These are phyloP conservation scores for Schizopora paradoxa DNA, from an alignment of 1,284 basidiomycete species.

Conservation along the genomic window DNA sequence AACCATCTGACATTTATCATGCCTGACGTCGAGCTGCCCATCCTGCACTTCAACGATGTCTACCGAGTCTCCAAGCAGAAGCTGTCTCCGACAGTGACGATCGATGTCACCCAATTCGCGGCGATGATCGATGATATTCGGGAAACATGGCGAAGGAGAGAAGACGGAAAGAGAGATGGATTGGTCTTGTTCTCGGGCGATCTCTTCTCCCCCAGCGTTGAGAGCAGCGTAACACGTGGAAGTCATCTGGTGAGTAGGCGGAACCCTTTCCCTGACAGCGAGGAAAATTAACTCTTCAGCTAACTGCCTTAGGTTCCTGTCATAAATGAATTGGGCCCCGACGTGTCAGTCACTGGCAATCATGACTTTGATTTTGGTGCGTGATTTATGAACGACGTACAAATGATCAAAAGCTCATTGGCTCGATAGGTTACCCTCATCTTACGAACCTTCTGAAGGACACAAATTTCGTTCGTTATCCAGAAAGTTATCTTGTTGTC, in stretches of 20 bases:
- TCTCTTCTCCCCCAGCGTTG: constrained; percentile 80
- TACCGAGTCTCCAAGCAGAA: constrained; percentile 74
- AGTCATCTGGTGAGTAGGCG: constrained; percentile 75
- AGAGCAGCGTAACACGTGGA: constrained; percentile 84
- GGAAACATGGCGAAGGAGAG: constrained; percentile 42
- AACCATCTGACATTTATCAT: no score
- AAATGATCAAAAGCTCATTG: constrained; percentile 1
- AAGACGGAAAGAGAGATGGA: constrained; percentile 58
- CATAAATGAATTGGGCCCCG: constrained; percentile 67
- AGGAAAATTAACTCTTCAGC: background rate
- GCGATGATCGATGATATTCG: constrained; percentile 56
- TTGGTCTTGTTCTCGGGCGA: constrained; percentile 87
- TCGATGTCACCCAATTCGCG: constrained; percentile 74
- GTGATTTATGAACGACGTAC: constrained; percentile 3
- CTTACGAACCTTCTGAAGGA: constrained; percentile 67
- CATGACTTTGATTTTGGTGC: constrained; percentile 78
- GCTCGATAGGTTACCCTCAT: constrained; percentile 68
- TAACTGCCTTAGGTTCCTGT: constrained; percentile 61
- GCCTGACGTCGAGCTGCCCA: constrained; percentile 26
- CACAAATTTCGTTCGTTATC: constrained; percentile 58
- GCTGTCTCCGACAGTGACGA: constrained; percentile 49
- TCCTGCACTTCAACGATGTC: constrained; percentile 69
- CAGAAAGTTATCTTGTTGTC: constrained; percentile 16
- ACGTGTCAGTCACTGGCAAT: constrained; percentile 68
- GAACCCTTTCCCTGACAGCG: constrained; percentile 17